A percentile compares a stretch with the other conserved stretches of the same genome.
These are phyloP conservation scores for Paramecium pentaurelia DNA, from an alignment of 73 alveolate genomes.

Conservation along the genomic window DNA sequence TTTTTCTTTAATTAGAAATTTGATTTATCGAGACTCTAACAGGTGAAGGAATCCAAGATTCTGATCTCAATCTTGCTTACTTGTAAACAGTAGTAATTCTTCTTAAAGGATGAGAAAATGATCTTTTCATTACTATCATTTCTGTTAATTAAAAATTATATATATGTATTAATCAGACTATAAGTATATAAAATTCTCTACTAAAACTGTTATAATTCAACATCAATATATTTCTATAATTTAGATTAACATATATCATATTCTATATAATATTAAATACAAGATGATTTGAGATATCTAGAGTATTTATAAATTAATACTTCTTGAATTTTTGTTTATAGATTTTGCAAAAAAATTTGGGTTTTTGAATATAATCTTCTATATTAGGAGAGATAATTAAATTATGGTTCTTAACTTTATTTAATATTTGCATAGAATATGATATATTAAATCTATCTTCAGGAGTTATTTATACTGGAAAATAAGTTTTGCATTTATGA, in stretches of 20 bases:
- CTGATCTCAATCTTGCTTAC: neutral
- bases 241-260: neutral
- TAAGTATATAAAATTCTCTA: neutral
- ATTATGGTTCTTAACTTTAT: constrained; percentile 15
- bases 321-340: too few species aligned
- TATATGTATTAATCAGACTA: neutral
- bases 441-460: constrained; percentile 16
- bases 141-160: neutral
- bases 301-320: neutral
- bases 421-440: constrained; percentile 8
- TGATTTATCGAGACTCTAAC: neutral
- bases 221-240: neutral
- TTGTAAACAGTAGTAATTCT: neutral
- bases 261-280: too few species aligned
- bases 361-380: neutral
- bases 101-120: neutral
- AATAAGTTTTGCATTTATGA: constrained; percentile 25
- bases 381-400: constrained; percentile 25
- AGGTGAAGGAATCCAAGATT: neutral
- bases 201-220: neutral
- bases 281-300: too few species aligned
- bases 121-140: constrained; percentile 2
- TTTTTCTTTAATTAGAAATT: neutral
- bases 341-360: neutral
- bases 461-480: constrained; percentile 22